phyloP scores from a whole-genome alignment of 768 basidiomycete genomes.

The Leccinellum rugosiceps region DNA sequence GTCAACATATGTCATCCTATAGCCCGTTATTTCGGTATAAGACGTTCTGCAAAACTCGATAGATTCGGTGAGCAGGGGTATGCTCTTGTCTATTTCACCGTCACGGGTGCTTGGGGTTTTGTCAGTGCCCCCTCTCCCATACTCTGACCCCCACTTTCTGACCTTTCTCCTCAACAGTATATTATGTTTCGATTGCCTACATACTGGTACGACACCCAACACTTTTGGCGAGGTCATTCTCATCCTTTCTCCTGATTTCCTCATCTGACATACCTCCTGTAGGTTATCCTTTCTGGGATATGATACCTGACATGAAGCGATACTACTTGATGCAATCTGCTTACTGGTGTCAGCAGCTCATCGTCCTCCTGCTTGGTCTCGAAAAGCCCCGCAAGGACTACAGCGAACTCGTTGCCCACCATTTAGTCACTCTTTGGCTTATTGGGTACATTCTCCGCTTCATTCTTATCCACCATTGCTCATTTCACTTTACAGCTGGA shows the following conservation, averaged over 20 bases:
- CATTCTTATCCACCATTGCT: not conserved
- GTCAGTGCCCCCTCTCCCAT: constrained; percentile 42
- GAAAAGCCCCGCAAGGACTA: constrained; percentile 97
- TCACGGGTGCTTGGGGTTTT: constrained; percentile 72
- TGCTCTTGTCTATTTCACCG: constrained; percentile 73
- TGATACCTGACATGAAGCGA: constrained; percentile 79
- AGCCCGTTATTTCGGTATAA: constrained; percentile 70
- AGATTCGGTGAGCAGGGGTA: constrained; percentile 93
- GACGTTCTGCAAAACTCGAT: constrained; percentile 60
- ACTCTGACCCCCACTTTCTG: not conserved
- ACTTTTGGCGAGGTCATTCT: constrained; percentile 77
- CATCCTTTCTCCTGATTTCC: not conserved
- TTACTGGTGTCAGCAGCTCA: constrained; percentile 93
- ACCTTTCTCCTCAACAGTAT: constrained; percentile 41
- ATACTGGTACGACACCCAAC: constrained; percentile 79
- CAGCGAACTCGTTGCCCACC: constrained; percentile 82
- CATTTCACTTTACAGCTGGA: constrained; percentile 56
- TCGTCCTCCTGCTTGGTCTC: constrained; percentile 78
- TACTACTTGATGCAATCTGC: constrained; percentile 94
- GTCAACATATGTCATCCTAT: constrained; percentile 63
- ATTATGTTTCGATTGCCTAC: constrained; percentile 82
- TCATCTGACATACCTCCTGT: not conserved
- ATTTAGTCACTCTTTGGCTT: constrained; percentile 92
- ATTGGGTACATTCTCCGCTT: constrained; percentile 58
- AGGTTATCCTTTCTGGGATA: constrained; percentile 90